Evolutionary conservation across 495 filamentous ascomycete species (phyloP).

Genomic region (Penicillium diatomitis): DNA sequence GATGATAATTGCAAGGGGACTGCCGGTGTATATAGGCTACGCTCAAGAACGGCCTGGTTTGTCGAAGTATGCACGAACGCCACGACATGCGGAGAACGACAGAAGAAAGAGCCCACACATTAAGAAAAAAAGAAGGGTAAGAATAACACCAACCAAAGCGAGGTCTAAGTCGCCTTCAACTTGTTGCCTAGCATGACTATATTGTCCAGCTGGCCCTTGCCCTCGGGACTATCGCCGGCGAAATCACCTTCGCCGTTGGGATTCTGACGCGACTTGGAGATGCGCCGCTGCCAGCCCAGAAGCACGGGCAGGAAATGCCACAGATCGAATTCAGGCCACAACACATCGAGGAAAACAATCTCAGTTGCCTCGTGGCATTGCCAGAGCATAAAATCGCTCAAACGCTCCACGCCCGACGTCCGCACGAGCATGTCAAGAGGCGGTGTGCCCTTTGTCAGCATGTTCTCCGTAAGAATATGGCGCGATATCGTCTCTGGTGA

Average conservation of each 20-base stretch:
- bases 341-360: conserved; percentile 79
- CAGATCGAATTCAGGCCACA: conserved; percentile 95
- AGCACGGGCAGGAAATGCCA: conserved; percentile 91
- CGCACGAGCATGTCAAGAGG: conserved; percentile 84
- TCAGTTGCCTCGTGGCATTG: conserved; percentile 89
- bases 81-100: conserved; percentile 8
- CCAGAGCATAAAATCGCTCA: conserved; percentile 99
- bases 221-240: conserved; percentile 25
- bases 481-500: conserved; percentile 84
- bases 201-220: conserved; percentile 17
- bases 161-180: conserved; percentile 23
- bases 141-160: conserved; percentile 5
- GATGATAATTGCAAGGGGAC: background rate
- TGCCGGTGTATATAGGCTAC: conserved; percentile 5
- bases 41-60: conserved; percentile 4
- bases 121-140: conserved; percentile 1
- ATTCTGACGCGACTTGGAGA: conserved; percentile 34
- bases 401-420: conserved; percentile 81
- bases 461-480: conserved; percentile 65
- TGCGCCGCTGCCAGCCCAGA: conserved; percentile 80
- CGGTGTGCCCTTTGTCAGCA: conserved; percentile 75
- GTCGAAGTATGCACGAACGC: conserved; percentile 10
- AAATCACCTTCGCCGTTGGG: conserved; percentile 36
- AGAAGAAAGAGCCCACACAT: conserved; percentile 3
- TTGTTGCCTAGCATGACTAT: conserved; percentile 16